A percentile compares a stretch with the other conserved stretches of the same genome.
Evolutionary conservation across 192 early-diverging fungal species (phyloP).

Genomic region (Rhizophlyctis rosea): DNA sequence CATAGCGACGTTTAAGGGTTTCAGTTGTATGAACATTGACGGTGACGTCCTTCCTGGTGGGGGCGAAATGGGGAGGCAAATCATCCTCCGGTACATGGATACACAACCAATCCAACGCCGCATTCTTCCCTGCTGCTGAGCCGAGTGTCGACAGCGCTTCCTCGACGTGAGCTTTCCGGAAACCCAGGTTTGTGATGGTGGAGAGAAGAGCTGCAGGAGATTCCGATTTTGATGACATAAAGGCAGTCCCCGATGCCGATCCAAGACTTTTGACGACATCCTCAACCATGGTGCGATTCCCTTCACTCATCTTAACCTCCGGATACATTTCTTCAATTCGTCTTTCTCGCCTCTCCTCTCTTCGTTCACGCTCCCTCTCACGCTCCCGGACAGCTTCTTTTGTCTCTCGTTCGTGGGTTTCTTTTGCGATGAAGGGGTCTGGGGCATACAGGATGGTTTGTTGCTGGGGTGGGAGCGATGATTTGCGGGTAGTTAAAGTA

Average conservation of each 20-base stretch:
- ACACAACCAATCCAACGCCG: constrained; percentile 47
- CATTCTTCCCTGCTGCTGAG: neutral
- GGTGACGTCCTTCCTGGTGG: constrained; percentile 50
- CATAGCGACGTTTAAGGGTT: constrained; percentile 58
- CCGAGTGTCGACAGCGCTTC: constrained; percentile 56
- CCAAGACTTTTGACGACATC: constrained; percentile 53
- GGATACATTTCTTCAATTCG: constrained; percentile 62
- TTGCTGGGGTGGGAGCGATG: constrained; percentile 30
- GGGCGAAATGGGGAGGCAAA: constrained; percentile 51
- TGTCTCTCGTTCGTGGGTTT: constrained; percentile 38
- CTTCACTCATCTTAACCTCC: constrained; percentile 64
- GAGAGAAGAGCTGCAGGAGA: neutral
- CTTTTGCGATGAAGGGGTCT: constrained; percentile 75
- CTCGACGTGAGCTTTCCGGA: constrained; percentile 63
- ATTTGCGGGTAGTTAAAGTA: constrained; percentile 55
- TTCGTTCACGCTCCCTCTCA: constrained; percentile 27
- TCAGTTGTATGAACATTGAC: constrained; percentile 47
- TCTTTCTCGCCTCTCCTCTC: constrained; percentile 33
- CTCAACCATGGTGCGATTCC: constrained; percentile 59
- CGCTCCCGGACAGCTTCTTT: constrained; percentile 35
- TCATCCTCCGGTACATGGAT: constrained; percentile 90
- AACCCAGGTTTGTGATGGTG: constrained; percentile 46
- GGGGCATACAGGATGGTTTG: constrained; percentile 57
- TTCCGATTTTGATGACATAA: constrained; percentile 14
- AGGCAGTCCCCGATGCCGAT: neutral